Evolutionary conservation across 345 rosid species (phyloP), one percentile per base, ranked within the genome.

Genomic region (Jatropha curcas): DNA sequence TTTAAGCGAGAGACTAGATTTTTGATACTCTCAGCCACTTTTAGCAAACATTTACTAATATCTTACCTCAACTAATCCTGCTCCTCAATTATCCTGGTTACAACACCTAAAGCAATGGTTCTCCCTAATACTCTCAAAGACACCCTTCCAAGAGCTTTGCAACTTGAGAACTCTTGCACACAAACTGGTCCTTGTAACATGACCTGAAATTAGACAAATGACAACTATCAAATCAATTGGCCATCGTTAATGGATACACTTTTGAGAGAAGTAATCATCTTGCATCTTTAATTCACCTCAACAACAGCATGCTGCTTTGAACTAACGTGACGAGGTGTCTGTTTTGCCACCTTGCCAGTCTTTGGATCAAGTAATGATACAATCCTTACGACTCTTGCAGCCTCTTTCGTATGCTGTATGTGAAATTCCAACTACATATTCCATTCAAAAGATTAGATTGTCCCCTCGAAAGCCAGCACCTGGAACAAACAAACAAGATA

Each of bases 121-220:
- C 94, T 88, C n/a, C 98, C 98, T 33, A 71, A 74, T 31, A 90
- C 82, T 86, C 98, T 84, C 60, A 93, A 83, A 81, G 85, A 93
- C 60, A 84, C 96, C 80, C 98, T 93, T 37, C 98, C 98, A 17
- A 95, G 93, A 67, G 97, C 89, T 85, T 81, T 88, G 75, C 94
- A 79, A 71, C 74, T 92, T 1, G 88, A 83, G 71, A 79, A 95
- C 79, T 88, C 92, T 60, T 83, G 88, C 34, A 86, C 91, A 45
- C 97, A 96, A 39, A 93, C 87, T 13, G 91, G 74, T 67, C 76
- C 86, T 1, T 84, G 80, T 76, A 93, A 76, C 59, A 70, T 65
- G 58, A 91, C 92, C 97, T 92, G 90, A 74, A 83, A 57, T 77
- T 43, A 37, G 27, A 70, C 25, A 45, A 34, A 7, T 41, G 0